Base-by-base conservation (phyloP, 495 filamentous ascomycete genomes). In the Daldinia childiae region DNA sequence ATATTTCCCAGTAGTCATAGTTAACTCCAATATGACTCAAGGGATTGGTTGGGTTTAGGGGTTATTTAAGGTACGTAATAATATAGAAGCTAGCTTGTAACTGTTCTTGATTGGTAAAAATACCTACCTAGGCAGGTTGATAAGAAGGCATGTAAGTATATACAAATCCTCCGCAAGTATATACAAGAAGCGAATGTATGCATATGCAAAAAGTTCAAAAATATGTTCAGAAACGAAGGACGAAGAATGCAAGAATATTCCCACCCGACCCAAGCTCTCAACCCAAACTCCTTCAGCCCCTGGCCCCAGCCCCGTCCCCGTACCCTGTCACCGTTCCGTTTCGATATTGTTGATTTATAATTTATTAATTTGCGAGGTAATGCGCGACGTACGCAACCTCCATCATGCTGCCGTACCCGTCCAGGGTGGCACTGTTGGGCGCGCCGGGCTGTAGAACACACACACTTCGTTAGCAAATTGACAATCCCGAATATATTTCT, bases 301-400 rank as follows among this genome's bases (percentile, higher is more conserved):
- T 24, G 12, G 43, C 17, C 26, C 11, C 32, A n/a, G 45, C 17
- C 26, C 9, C 32, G 32, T 6, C 32, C 54, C 45, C 34, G 32
- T 64, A 36, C 27, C 29, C 57, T 15, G 11, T 34, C 38, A 50
- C 30, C 45, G 48, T 39, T 61, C 54, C 39, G 11, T 39, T 60
- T 39, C 30, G 21, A 24, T 48, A 24, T 12, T 4, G 14, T 24
- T 41, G 34, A 41, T 41, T 15, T 12, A 43, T 32, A 34, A 26
- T 38, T 19, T 6, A 15, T 61, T 55, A 70, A 9, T 34, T 15
- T 27, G 73, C 57, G 38, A 74, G 14, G 65, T 83, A 83, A 0
- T 79, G 78, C 29, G 78, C 82, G 8, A 84, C 82, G 62, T 84
- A 84, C 17, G 72, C 81, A 17, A 83, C 80, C 71, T 84, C 82